These are phyloP conservation scores for Hericium erinaceus DNA, from an alignment of 768 basidiomycete species.

Conservation along the genomic window DNA sequence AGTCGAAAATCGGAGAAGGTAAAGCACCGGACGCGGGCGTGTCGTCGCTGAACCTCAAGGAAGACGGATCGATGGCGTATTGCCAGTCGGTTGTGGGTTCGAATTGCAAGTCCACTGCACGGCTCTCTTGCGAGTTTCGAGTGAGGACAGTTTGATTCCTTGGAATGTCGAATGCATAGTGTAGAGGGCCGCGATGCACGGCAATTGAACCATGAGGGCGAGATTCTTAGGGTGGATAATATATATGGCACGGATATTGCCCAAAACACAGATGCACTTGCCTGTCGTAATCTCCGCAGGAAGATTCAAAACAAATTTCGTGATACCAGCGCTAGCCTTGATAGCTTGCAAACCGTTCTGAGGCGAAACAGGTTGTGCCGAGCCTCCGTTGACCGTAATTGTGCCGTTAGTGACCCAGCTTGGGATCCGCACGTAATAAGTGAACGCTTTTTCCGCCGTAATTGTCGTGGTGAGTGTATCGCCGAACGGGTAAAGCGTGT, in stretches of 20 bases:
- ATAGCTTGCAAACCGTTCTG: slow-evolving; percentile 31
- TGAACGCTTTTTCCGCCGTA: slow-evolving; percentile 32
- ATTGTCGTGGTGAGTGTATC: slow-evolving; percentile 39
- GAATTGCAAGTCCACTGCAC: slow-evolving; percentile 41
- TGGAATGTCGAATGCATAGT: slow-evolving; percentile 45
- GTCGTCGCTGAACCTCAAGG: slow-evolving; percentile 27
- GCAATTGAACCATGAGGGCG: slow-evolving; percentile 44
- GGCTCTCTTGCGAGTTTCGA: slow-evolving; percentile 32
- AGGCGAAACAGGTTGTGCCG: slow-evolving; percentile 29
- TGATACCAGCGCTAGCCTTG: background rate
- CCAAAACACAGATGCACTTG: background rate
- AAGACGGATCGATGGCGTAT: slow-evolving; percentile 41
- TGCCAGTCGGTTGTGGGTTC: slow-evolving; percentile 41
- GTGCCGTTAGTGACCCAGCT: slow-evolving; percentile 40
- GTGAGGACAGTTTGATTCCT: slow-evolving; percentile 28
- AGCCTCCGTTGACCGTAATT: slow-evolving; percentile 29
- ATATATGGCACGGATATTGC: slow-evolving; percentile 23
- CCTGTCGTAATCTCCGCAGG: background rate
- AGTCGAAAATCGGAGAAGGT: slow-evolving; percentile 38
- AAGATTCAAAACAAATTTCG: background rate
- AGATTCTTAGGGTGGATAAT: slow-evolving; percentile 36
- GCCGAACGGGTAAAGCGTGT: slow-evolving; percentile 44
- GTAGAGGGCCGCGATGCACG: slow-evolving; percentile 43
- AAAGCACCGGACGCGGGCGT: slow-evolving; percentile 26
- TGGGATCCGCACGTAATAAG: slow-evolving; percentile 40